phyloP scores from a whole-genome alignment of 441 rosid genomes.

The Erodium texanum region DNA sequence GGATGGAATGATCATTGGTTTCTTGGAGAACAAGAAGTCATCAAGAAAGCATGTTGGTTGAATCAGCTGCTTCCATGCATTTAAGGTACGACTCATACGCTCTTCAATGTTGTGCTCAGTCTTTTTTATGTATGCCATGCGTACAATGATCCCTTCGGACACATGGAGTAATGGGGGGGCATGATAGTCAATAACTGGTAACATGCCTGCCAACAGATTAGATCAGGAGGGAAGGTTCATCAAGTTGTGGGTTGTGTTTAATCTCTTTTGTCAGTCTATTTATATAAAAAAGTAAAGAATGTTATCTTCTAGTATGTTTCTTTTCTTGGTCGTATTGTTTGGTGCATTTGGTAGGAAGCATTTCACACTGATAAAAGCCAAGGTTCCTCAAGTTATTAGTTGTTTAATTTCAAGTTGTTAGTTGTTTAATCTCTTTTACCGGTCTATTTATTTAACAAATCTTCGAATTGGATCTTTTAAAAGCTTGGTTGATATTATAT shows the following conservation, averaged over 20 bases:
- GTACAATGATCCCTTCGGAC: slow-evolving; percentile 12
- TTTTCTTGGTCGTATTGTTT: not conserved
- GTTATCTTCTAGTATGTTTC: not conserved
- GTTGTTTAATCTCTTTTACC: too few relatives aligned
- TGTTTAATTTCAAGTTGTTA: not conserved
- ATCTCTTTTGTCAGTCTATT: not conserved
- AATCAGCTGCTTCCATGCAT: not conserved
- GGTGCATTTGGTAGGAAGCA: not conserved
- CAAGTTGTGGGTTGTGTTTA: not conserved
- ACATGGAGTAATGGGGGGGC: slow-evolving; percentile 11
- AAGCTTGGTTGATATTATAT: too few relatives aligned
- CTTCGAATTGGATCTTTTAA: too few relatives aligned
- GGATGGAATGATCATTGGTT: too few relatives aligned
- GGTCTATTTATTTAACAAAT: too few relatives aligned
- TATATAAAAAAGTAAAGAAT: not conserved
- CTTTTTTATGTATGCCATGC: not conserved
- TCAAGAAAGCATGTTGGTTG: not conserved
- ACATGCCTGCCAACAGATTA: slow-evolving; percentile 21
- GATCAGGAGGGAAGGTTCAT: not conserved
- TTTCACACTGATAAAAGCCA: not conserved
- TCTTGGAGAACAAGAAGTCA: too few relatives aligned
- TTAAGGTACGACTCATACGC: not conserved
- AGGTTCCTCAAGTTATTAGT: too few relatives aligned
- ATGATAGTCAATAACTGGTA: not conserved
- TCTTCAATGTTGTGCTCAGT: not conserved